Evolutionary conservation across 352 stramenopile species (phyloP), one percentile per base, ranked within the genome.

Genomic region (Phytophthora podocarpi): DNA sequence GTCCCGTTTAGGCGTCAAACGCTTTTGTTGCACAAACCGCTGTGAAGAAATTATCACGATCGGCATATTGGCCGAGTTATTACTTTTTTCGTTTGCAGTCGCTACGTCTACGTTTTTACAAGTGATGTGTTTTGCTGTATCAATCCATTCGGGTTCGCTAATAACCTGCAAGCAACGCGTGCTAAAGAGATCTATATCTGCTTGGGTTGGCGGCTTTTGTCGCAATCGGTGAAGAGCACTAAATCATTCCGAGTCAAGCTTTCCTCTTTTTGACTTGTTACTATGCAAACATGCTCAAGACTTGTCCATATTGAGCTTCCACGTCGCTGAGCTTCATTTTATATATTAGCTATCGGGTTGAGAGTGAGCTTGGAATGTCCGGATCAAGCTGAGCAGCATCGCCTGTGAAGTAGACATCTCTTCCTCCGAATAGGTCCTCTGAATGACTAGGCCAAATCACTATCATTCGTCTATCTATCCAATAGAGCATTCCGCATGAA

Each of bases 391-490:
- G 50, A 13, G 18, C 50, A n/a, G n/a, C n/a, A n/a, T n/a, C n/a
- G n/a, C n/a, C n/a, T n/a, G n/a, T n/a, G n/a, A n/a, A n/a, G n/a
- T 2, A 28, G 2, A 59, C 28, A 27, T 59, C 37, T 16, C 50
- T 36, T 4, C 50, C 49, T 5, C 49, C 49, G 15, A 58, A 58
- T 6, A 32, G 20, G 11, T 27, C 11, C 3, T 42, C 12, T 0
- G 26, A 43, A 6, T 42, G 18, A 7, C 27, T 6, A 26, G 39
- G 50, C 50, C 50, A 59, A 16, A 59, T 50, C 27, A 43, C 37
- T 16, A 27, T 18, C 50, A 43, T 50, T 18, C 50, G 13, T 13
- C 32, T 35, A 20, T 59, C 50, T 24, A 50, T 59, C 50, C 50
- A 59, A 4, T 59, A 32, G 1, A 59, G 7, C 37, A 50, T 59